Evolutionary conservation across 78 protist species (phyloP).

Genomic region (Creolimax fragrantissima): DNA sequence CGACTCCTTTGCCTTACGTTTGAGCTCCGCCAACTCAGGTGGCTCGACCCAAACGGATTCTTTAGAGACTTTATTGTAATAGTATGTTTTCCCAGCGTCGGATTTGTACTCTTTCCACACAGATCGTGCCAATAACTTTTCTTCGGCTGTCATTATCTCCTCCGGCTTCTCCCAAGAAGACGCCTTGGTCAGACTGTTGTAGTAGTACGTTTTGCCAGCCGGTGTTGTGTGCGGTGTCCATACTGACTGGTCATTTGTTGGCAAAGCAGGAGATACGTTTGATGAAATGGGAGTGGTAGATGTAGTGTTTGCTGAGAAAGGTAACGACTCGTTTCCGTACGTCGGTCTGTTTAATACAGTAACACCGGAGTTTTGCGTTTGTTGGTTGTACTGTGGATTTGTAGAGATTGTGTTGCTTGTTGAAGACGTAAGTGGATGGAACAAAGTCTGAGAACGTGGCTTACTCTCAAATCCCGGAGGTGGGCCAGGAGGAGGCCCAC

Average conservation of each 20-base stretch:
- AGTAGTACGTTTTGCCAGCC: neutral
- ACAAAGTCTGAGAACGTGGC: no score
- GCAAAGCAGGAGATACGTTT: no score
- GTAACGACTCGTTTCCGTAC: no score
- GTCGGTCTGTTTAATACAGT: no score
- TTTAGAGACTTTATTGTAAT: neutral
- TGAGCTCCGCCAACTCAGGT: neutral
- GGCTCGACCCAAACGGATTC: neutral
- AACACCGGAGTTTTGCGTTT: no score
- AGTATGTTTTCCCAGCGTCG: neutral
- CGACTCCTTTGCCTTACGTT: neutral
- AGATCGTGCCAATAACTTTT: neutral
- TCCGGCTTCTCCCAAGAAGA: neutral
- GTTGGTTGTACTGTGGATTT: no score
- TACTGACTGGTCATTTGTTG: neutral
- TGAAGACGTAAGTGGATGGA: no score
- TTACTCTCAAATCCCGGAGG: neutral
- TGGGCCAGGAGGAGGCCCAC: neutral
- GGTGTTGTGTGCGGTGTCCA: neutral
- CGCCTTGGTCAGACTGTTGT: neutral
- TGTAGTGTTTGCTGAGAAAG: no score
- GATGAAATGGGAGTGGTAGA: no score
- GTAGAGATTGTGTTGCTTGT: no score
- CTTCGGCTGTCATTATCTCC: neutral
- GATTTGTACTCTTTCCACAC: neutral